Base-by-base conservation (phyloP, 208 protist genomes). In the Acanthamoeba sp. region DNA sequence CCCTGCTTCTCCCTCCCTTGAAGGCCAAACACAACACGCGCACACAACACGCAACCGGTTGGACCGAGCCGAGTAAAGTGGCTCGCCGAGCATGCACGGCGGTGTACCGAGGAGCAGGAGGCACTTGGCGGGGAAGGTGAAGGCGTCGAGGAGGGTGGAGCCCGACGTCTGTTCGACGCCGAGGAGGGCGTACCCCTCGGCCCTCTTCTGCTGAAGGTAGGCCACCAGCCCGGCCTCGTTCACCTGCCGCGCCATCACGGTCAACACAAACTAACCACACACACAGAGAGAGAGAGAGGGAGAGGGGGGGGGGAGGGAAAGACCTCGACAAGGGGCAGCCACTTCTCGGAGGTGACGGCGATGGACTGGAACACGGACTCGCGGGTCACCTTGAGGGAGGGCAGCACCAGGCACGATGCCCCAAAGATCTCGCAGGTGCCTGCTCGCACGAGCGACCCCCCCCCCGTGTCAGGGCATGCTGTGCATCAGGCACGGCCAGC, bases 1-100 rank as follows among this genome's bases (percentile, higher is more conserved):
- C 64, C 64, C 64, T 71, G 64, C 64, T 71, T 71, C 64, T 71
- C 64, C 64, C 64, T 71, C 64, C 64, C 64, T 71, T 12, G 12
- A 50, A 6, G 12, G 45, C 45, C 9, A 6, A 10, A 48, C 45
- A 48, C 45, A 4, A 57, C 18, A 57, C 52, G 18, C 3, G 10
- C 10, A 59, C 52, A 59, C 52, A 20, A 59, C 22, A 27, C 22
- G 52, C 52, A 57, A 20, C 52, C 45, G 45, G 45, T n/a, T n/a
- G n/a, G n/a, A n/a, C n/a, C n/a, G n/a, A n/a, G n/a, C n/a, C n/a
- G n/a, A n/a, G n/a, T n/a, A n/a, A n/a, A n/a, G n/a, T n/a, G n/a
- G n/a, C n/a, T n/a, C n/a, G n/a, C n/a, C n/a, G n/a, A n/a, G n/a
- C n/a, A n/a, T n/a, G 24, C 20, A 14, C 18, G 2, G 6, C 2